Percentiles rank a stretch among this genome's conserved stretches.
phyloP scores from a whole-genome alignment of 2,329 filamentous ascomycete genomes.

The Colletotrichum limetticola region DNA sequence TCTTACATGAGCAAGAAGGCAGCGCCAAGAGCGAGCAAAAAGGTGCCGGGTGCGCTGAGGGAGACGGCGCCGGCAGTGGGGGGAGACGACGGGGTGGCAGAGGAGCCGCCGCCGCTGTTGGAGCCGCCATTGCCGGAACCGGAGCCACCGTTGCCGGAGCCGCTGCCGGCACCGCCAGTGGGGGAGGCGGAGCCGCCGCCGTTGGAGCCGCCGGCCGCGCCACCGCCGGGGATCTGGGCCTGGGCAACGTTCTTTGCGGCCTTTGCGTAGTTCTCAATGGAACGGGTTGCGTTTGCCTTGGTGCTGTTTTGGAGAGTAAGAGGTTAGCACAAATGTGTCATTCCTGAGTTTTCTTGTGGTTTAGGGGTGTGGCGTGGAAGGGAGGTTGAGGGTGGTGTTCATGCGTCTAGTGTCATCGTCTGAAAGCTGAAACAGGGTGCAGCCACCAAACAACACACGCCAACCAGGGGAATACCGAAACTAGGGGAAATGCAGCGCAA shows the following conservation, averaged over 20 bases:
- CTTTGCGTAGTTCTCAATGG: slow-evolving; percentile 62
- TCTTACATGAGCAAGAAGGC: slow-evolving; percentile 54
- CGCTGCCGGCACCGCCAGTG: slow-evolving; percentile 32
- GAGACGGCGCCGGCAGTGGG: slow-evolving; percentile 41
- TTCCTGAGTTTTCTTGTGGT: background rate
- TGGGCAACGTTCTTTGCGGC: slow-evolving; percentile 39
- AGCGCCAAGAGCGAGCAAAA: slow-evolving; percentile 55
- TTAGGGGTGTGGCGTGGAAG: background rate
- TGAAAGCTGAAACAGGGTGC: slow-evolving; percentile 23
- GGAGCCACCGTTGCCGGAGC: slow-evolving; percentile 33
- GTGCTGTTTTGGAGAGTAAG: slow-evolving; percentile 46
- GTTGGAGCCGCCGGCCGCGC: slow-evolving; percentile 31
- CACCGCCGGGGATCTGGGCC: slow-evolving; percentile 38
- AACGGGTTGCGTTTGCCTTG: slow-evolving; percentile 61
- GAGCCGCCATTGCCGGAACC: slow-evolving; percentile 33
- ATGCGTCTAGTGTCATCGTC: slow-evolving; percentile 26
- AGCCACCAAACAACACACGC: background rate
- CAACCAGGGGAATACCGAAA: background rate
- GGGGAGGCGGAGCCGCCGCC: slow-evolving; percentile 37
- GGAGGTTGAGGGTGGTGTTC: background rate
- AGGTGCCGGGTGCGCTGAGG: slow-evolving; percentile 52
- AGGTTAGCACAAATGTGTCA: slow-evolving; percentile 18
- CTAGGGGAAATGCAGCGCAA: no score
- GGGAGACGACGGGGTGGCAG: slow-evolving; percentile 11
- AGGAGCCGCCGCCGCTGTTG: slow-evolving; percentile 26